Conservation (phyloP, 306 rosid genomes). For the Prunus armeniaca region DNA sequence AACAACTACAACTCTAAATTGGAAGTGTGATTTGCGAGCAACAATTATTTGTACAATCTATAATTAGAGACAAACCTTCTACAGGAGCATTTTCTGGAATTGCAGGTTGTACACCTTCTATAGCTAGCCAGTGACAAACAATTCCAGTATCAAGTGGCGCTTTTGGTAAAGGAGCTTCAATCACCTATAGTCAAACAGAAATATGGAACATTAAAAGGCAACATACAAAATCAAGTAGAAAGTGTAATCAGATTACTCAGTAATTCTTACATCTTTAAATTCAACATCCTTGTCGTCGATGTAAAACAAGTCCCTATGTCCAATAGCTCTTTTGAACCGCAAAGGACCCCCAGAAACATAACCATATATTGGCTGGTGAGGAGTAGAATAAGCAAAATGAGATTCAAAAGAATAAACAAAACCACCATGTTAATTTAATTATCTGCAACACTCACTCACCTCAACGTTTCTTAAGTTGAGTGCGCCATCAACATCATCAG, state of each 20-base stretch:
- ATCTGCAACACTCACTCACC: conserved; percentile 41
- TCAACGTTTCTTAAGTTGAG: conserved; percentile 81
- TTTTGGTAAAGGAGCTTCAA: conserved; percentile 82
- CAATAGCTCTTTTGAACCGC: conserved; percentile 82
- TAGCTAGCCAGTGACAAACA: conserved; percentile 88
- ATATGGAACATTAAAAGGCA: conserved; percentile 16
- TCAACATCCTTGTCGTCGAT: conserved; percentile 90
- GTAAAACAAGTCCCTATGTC: conserved; percentile 88
- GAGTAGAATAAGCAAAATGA: conserved; percentile 18
- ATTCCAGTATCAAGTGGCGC: conserved; percentile 67
- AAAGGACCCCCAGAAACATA: conserved; percentile 62
- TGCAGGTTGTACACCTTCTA: conserved; percentile 96
- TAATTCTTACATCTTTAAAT: conserved; percentile 74
- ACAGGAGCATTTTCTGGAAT: conserved; percentile 88
- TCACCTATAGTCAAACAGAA: conserved; percentile 50
- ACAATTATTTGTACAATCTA: background rate
- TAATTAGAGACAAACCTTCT: conserved; percentile 54
- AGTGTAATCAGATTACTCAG: conserved; percentile 25
- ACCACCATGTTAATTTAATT: background rate
- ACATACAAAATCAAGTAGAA: conserved; percentile 13
- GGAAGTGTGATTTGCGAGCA: background rate
- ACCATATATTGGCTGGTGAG: conserved; percentile 74
- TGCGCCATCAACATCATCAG: conserved; percentile 85
- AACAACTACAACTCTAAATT: conserved; percentile 2
- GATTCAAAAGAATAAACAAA: background rate